Percentiles rank a stretch among this genome's conserved stretches.
Conservation (phyloP, 352 stramenopile genomes). For the Sclerospora graminicola region DNA sequence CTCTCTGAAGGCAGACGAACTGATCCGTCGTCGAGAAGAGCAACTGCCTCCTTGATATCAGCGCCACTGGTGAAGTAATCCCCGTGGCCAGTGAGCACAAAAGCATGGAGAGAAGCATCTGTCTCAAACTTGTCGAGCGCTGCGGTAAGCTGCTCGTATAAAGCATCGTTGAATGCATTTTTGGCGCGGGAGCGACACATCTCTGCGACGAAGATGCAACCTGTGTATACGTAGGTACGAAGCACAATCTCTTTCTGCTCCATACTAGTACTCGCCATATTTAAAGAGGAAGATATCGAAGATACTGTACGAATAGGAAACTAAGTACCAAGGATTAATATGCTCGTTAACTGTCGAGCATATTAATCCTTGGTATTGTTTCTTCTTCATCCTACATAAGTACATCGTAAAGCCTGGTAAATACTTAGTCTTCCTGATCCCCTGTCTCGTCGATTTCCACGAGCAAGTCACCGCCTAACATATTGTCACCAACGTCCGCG, state of each 20-base stretch:
- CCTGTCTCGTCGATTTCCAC: slow-evolving; percentile 91
- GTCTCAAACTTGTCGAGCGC: slow-evolving; percentile 54
- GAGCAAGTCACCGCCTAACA: slow-evolving; percentile 91
- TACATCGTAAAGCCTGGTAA: slow-evolving; percentile 2
- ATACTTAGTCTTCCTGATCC: slow-evolving; percentile 37
- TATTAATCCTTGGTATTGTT: too few species aligned
- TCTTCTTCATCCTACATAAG: slow-evolving; percentile 2
- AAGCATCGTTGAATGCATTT: slow-evolving; percentile 84
- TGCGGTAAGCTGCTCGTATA: slow-evolving; percentile 81
- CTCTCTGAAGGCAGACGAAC: slow-evolving; percentile 34
- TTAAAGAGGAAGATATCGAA: too few species aligned
- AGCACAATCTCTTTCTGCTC: slow-evolving; percentile 19
- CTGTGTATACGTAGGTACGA: slow-evolving; percentile 33
- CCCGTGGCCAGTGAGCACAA: slow-evolving; percentile 85
- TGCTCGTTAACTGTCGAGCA: too few species aligned
- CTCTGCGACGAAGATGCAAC: slow-evolving; percentile 61
- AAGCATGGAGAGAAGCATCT: slow-evolving; percentile 55
- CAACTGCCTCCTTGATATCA: slow-evolving; percentile 48
- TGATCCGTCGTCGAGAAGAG: slow-evolving; percentile 17
- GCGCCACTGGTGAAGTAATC: slow-evolving; percentile 89
- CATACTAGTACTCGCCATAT: too few species aligned
- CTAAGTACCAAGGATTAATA: too few species aligned
- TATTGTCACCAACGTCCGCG: slow-evolving; percentile 90
- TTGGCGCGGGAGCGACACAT: slow-evolving; percentile 68
- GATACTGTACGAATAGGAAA: too few species aligned